phyloP scores from a whole-genome alignment of 805 yeast genomes.

The Candida gorgasii region DNA sequence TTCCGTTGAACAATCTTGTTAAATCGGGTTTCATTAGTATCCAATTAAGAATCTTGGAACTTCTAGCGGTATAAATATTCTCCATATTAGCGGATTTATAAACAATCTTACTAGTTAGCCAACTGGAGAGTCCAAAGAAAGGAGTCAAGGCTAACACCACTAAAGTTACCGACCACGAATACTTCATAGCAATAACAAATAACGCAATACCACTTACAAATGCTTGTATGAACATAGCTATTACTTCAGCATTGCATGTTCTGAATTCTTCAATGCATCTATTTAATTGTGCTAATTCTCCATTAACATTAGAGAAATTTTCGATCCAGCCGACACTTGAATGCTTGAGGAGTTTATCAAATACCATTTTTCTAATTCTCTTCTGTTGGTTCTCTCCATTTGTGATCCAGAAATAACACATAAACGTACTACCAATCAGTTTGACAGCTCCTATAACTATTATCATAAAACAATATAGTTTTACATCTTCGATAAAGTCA shows the following conservation, averaged over 20 bases:
- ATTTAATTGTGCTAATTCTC: slow-evolving; percentile 64
- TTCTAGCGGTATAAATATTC: slow-evolving; percentile 54
- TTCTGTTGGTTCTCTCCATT: slow-evolving; percentile 72
- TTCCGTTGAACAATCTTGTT: slow-evolving; percentile 63
- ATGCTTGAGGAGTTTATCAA: slow-evolving; percentile 45
- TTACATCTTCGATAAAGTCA: slow-evolving; percentile 26
- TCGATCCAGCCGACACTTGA: slow-evolving; percentile 64
- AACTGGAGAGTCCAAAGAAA: slow-evolving; percentile 51
- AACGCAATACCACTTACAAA: slow-evolving; percentile 54
- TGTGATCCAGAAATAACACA: slow-evolving; percentile 61
- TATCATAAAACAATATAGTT: slow-evolving; percentile 31
- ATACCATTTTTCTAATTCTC: slow-evolving; percentile 52
- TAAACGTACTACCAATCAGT: slow-evolving; percentile 47
- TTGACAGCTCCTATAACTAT: slow-evolving; percentile 34
- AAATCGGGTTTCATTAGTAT: slow-evolving; percentile 57
- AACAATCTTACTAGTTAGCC: slow-evolving; percentile 51
- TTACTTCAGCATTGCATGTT: slow-evolving; percentile 64
- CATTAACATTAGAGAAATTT: slow-evolving; percentile 51
- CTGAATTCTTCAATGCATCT: slow-evolving; percentile 75
- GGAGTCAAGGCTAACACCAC: slow-evolving; percentile 79
- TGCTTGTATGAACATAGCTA: slow-evolving; percentile 58
- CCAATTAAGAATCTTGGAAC: slow-evolving; percentile 72
- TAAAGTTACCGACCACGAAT: slow-evolving; percentile 84
- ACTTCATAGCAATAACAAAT: slow-evolving; percentile 64
- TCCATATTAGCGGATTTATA: slow-evolving; percentile 53